Conservation (phyloP, 352 stramenopile species). For the Phytophthora aleatoria region DNA sequence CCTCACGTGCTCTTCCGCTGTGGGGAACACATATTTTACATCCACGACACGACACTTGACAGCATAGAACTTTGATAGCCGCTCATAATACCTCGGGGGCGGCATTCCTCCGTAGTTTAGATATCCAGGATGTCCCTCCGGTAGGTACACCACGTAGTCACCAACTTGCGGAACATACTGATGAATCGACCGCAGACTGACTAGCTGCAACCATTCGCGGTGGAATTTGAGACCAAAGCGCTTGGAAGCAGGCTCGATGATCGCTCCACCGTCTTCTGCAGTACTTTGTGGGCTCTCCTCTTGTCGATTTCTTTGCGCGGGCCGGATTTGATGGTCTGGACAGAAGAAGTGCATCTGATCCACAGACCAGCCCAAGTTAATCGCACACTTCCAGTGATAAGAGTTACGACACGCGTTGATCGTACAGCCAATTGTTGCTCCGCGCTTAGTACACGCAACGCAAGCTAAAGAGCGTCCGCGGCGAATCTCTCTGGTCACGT, state of each 20-base stretch:
- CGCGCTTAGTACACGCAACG: slow-evolving; percentile 69
- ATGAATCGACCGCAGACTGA: slow-evolving; percentile 52
- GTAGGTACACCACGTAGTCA: slow-evolving; percentile 85
- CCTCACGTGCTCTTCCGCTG: slow-evolving; percentile 55
- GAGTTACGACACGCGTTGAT: slow-evolving; percentile 64
- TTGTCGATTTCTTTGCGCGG: slow-evolving; percentile 31
- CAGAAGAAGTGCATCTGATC: slow-evolving; percentile 88
- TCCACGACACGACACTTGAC: slow-evolving; percentile 79
- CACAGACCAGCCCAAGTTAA: slow-evolving; percentile 68
- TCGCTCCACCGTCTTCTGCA: slow-evolving; percentile 37
- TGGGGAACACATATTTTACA: slow-evolving; percentile 80
- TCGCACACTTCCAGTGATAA: slow-evolving; percentile 87
- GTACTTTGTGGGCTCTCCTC: slow-evolving; percentile 14
- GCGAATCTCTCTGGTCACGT: slow-evolving; percentile 83
- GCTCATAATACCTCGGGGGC: slow-evolving; percentile 53
- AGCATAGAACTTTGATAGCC: slow-evolving; percentile 61
- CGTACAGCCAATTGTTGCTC: slow-evolving; percentile 81
- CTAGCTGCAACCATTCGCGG: slow-evolving; percentile 79
- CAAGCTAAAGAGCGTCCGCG: slow-evolving; percentile 72
- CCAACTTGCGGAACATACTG: slow-evolving; percentile 83
- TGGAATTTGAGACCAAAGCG: slow-evolving; percentile 75
- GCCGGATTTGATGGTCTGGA: slow-evolving; percentile 53
- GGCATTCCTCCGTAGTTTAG: slow-evolving; percentile 40
- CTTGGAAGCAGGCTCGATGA: slow-evolving; percentile 51
- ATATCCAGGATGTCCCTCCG: slow-evolving; percentile 71